Evolutionary conservation across 2,329 filamentous ascomycete species (phyloP).

Genomic region (Cercospora janseana): DNA sequence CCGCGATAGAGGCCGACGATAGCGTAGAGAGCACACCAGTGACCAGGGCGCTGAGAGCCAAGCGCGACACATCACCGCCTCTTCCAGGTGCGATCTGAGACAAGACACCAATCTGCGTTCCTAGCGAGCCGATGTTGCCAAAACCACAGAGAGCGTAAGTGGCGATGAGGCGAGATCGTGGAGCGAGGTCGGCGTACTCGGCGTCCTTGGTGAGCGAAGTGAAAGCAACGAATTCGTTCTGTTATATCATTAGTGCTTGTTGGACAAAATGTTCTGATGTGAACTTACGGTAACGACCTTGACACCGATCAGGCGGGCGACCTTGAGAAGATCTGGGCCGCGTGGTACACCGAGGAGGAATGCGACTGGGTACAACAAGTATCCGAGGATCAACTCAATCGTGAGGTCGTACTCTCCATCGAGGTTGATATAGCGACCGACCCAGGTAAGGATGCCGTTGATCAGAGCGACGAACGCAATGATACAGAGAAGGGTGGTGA

Average conservation of each 20-base stretch:
- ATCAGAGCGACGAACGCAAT: conserved; percentile 71
- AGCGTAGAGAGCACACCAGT: conserved; percentile 77
- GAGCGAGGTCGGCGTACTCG: conserved; percentile 59
- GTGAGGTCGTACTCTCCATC: conserved; percentile 65
- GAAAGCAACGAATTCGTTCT: conserved; percentile 80
- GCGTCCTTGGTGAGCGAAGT: conserved; percentile 52
- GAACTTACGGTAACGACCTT: conserved; percentile 72
- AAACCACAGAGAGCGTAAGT: conserved; percentile 76
- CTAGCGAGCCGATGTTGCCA: conserved; percentile 82
- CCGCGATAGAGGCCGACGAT: conserved; percentile 73
- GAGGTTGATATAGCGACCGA: conserved; percentile 75
- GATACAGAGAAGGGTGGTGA: conserved; percentile 77
- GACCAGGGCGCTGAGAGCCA: conserved; percentile 74
- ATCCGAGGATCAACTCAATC: conserved; percentile 72
- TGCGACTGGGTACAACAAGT: conserved; percentile 73
- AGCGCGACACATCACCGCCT: conserved; percentile 69
- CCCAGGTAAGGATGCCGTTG: conserved; percentile 79
- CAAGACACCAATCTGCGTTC: conserved; percentile 86
- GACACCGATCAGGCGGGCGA: conserved; percentile 74
- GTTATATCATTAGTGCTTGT: not conserved
- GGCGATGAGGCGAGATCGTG: conserved; percentile 74
- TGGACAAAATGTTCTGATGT: not conserved
- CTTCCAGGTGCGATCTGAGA: conserved; percentile 74
- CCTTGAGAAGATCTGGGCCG: conserved; percentile 59
- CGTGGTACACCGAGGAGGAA: conserved; percentile 79